phyloP scores from a whole-genome alignment of 2,329 filamentous ascomycete species.

The Parafenestella ontariensis region DNA sequence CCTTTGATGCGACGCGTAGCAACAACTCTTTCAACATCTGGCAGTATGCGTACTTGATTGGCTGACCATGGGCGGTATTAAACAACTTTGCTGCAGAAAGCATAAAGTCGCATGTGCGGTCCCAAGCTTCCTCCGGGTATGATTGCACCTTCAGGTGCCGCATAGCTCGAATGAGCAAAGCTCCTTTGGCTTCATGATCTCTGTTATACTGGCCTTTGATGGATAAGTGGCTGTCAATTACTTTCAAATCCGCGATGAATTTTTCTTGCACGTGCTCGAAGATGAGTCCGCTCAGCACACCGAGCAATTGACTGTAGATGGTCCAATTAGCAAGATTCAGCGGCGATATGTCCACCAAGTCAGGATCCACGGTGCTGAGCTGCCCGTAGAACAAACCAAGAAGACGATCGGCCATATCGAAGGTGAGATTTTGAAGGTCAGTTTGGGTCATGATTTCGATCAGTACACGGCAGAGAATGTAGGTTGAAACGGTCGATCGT shows the following conservation, averaged over 20 bases:
- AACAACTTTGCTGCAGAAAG: slow-evolving; percentile 82
- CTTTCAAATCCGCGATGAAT: slow-evolving; percentile 82
- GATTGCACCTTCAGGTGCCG: slow-evolving; percentile 82
- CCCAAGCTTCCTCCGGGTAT: slow-evolving; percentile 77
- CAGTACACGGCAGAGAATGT: slow-evolving; percentile 90
- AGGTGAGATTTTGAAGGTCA: slow-evolving; percentile 78
- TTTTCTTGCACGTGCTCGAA: slow-evolving; percentile 83
- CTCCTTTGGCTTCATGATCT: slow-evolving; percentile 80
- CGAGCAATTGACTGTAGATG: slow-evolving; percentile 88
- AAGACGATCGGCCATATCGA: slow-evolving; percentile 91
- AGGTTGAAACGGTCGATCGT: slow-evolving; percentile 92
- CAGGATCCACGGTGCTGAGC: slow-evolving; percentile 84
- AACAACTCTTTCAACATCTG: slow-evolving; percentile 87
- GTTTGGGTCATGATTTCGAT: slow-evolving; percentile 95
- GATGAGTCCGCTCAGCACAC: slow-evolving; percentile 94
- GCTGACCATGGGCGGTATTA: slow-evolving; percentile 81
- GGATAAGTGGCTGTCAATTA: slow-evolving; percentile 76
- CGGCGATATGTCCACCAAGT: slow-evolving; percentile 77
- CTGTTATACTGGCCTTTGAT: slow-evolving; percentile 71
- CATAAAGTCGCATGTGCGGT: slow-evolving; percentile 88
- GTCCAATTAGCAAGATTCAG: slow-evolving; percentile 95
- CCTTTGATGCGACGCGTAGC: slow-evolving; percentile 83
- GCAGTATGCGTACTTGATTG: slow-evolving; percentile 93
- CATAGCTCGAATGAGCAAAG: slow-evolving; percentile 89
- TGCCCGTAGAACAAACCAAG: slow-evolving; percentile 98